Percentiles rank a stretch among this genome's conserved stretches.
phyloP scores from a whole-genome alignment of 306 rosid genomes.

The Quercus cerris region DNA sequence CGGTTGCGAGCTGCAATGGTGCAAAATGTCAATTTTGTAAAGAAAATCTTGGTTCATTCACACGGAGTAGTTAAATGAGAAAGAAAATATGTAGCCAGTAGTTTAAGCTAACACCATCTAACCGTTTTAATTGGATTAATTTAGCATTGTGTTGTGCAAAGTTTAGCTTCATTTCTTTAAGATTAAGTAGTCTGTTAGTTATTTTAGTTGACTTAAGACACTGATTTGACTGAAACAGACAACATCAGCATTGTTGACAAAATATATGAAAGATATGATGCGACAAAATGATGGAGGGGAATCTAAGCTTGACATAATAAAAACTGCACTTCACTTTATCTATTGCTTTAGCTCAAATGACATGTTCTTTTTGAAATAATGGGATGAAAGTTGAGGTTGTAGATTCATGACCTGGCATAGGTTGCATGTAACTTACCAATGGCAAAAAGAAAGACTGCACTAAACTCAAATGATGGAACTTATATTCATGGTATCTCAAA shows the following conservation, averaged over 20 bases:
- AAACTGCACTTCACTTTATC: neutral
- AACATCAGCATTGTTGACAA: neutral
- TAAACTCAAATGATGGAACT: too few species aligned
- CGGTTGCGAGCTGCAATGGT: constrained; percentile 44
- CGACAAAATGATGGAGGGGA: neutral
- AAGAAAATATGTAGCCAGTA: neutral
- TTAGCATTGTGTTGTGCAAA: neutral
- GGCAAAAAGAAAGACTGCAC: too few species aligned
- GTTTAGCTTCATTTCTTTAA: neutral
- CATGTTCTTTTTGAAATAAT: neutral
- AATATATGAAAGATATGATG: neutral
- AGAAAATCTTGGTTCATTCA: constrained; percentile 37
- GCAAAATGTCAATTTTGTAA: constrained; percentile 46
- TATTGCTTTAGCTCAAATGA: neutral
- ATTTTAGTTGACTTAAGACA: neutral
- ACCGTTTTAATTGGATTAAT: neutral
- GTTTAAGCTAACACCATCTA: constrained; percentile 7
- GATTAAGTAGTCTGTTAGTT: neutral
- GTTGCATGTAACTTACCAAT: too few species aligned
- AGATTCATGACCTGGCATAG: too few species aligned
- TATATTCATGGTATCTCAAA: too few species aligned
- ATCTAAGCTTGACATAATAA: neutral
- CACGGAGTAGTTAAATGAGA: constrained; percentile 3
- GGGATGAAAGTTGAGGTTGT: too few species aligned
- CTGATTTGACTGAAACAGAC: neutral